Base-by-base conservation (phyloP, 23 red algal genomes). In the Cyanidiococcus yangmingshanensis region DNA sequence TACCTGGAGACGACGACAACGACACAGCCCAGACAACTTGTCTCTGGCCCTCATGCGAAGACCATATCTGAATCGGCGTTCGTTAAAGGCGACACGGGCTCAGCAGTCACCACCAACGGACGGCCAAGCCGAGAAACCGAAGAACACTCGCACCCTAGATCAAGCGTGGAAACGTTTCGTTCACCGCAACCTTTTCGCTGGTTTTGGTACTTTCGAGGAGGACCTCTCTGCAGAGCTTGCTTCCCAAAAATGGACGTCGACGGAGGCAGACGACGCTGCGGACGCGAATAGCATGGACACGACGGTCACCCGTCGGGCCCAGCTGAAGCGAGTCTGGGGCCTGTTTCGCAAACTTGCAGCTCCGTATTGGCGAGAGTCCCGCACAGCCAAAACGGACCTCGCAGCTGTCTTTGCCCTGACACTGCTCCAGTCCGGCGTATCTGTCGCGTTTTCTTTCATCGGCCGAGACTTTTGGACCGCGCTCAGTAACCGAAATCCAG, bases 381-480 rank as follows among this genome's bases (percentile, higher is more conserved):
- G 67, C 41, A 75, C 76, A 33, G 94, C 88, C 0, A 84, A 86
- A 34, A 39, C 71, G 39, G 82, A 92, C 75, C 45, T 91, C 1
- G 88, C 80, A 15, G 79, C 50, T 0, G 88, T 98, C 2, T 54
- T 98, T 0, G 94, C 89, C 16, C 81, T 91, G 2, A 86, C 88
- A 30, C 82, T 91, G 2, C 74, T 89, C 31, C 84, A 91, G 26
- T 79, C 77, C 39, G 94, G 94, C 27, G 83, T 98, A 38, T 98
- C 94, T 7, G 94, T 98, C 30, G 82, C 83, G 18, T 91, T 98
- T 68, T 90, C 86, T 30, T 98, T 77, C 58, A 85, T 98, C 2
- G 83, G 80, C 41, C 76, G 88, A 2, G 94, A 98, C 75, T 91
- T 98, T 77, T 98, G 94, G 94, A 89, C 85, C 0, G 94, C 88